Evolutionary conservation across 768 basidiomycete genomes (phyloP).

Genomic region (Naematelia aurantialba): DNA sequence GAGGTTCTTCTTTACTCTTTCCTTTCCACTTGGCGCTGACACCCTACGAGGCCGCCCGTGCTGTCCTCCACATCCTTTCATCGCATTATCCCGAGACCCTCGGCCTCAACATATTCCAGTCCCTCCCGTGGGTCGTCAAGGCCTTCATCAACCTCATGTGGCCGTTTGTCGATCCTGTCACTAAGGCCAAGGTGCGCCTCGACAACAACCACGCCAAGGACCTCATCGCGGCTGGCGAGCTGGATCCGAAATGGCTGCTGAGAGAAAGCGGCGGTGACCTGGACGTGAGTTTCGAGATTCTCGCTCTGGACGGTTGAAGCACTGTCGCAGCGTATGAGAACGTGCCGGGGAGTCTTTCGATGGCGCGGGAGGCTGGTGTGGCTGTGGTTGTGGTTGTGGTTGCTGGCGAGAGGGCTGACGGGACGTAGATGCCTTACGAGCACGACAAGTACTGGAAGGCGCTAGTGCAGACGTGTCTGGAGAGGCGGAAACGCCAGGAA

Average conservation of each 20-base stretch:
- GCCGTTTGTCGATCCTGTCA: constrained; percentile 48
- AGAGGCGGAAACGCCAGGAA: constrained; percentile 19
- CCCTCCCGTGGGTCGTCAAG: constrained; percentile 42
- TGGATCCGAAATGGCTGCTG: constrained; percentile 29
- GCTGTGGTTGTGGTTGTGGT: neutral
- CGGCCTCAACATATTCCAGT: constrained; percentile 28
- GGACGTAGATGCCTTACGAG: constrained; percentile 33
- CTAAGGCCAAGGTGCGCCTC: constrained; percentile 36
- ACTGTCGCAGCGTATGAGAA: too few relatives aligned
- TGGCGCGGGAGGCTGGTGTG: too few relatives aligned
- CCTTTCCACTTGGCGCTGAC: too few relatives aligned
- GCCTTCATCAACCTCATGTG: constrained; percentile 46
- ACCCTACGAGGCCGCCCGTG: constrained; percentile 28
- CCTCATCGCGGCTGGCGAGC: constrained; percentile 9
- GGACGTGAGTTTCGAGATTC: constrained; percentile 22
- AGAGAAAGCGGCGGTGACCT: constrained; percentile 40
- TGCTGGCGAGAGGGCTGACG: constrained; percentile 1
- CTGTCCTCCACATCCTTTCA: constrained; percentile 34
- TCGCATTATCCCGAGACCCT: constrained; percentile 45
- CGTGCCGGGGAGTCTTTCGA: too few relatives aligned
- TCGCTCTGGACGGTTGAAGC: neutral
- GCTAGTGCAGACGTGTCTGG: constrained; percentile 24
- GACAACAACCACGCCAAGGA: constrained; percentile 10
- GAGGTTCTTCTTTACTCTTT: too few relatives aligned
- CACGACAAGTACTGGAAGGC: constrained; percentile 38